Evolutionary conservation across 1,284 basidiomycete genomes (phyloP).

Genomic region (Chalciporus piperatoides): DNA sequence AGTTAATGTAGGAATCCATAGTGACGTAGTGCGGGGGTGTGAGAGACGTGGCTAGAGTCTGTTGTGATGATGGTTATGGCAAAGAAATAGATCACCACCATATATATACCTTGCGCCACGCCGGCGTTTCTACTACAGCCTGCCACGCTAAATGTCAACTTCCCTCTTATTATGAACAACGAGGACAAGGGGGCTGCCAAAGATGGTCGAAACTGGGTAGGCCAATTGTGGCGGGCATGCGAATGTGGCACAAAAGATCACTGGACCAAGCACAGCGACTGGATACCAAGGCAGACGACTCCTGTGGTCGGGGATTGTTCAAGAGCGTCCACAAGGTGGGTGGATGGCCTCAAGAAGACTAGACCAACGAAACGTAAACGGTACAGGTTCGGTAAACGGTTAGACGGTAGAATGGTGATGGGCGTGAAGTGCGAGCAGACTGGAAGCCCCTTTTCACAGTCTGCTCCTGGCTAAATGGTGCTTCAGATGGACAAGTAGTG

Average conservation of each 20-base stretch:
- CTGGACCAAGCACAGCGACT: constrained; percentile 5
- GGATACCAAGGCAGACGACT: constrained; percentile 1
- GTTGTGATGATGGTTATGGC: background rate
- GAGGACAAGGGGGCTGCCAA: background rate
- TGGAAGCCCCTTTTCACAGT: constrained; percentile 1
- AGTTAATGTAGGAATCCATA: constrained; percentile 19
- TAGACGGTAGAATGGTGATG: constrained; percentile 1
- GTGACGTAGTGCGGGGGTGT: background rate
- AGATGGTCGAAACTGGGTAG: background rate
- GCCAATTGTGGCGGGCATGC: constrained; percentile 5
- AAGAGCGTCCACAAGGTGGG: constrained; percentile 14
- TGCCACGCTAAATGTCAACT: background rate
- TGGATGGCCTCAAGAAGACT: background rate
- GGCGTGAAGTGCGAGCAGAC: constrained; percentile 2
- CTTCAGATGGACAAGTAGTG: constrained; percentile 5
- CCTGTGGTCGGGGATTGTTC: background rate
- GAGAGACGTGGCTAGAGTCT: background rate
- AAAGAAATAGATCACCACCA: background rate
- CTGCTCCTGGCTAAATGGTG: constrained; percentile 9
- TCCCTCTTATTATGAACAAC: background rate
- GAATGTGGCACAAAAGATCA: constrained; percentile 7
- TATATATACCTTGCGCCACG: constrained; percentile 19
- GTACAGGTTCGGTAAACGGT: background rate
- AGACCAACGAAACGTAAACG: constrained; percentile 12
- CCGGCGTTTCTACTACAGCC: background rate